Conservation (phyloP, 176 grass and related monocot species). For the Pontederia crassipes region DNA sequence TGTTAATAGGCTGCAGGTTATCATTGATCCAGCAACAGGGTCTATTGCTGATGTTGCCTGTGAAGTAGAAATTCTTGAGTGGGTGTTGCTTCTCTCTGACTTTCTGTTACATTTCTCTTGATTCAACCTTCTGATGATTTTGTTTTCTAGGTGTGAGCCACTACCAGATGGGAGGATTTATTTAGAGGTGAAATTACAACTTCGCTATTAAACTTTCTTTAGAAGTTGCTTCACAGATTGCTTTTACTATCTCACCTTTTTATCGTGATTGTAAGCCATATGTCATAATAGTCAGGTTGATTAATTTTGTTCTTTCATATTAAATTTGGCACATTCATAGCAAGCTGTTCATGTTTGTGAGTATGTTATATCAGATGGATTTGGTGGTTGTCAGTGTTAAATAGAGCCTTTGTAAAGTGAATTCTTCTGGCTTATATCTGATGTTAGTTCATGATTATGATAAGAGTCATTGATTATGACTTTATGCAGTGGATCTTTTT, state of each 20-base stretch:
- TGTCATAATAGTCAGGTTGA: too few relatives aligned
- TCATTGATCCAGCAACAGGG: conserved; percentile 78
- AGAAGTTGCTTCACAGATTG: conserved; percentile 3
- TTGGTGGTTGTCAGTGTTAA: too few relatives aligned
- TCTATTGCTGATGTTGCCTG: conserved; percentile 84
- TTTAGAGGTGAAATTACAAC: conserved; percentile 50
- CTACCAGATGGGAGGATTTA: conserved; percentile 95
- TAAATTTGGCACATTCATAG: too few relatives aligned
- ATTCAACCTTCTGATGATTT: conserved; percentile 19
- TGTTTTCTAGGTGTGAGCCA: conserved; percentile 65
- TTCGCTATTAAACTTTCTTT: conserved; percentile 3
- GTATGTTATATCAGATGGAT: too few relatives aligned
- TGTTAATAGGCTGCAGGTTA: conserved; percentile 48
- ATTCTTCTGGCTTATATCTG: too few relatives aligned
- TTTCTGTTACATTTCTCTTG: conserved; percentile 19
- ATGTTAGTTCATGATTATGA: too few relatives aligned
- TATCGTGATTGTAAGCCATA: background rate
- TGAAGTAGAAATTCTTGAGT: conserved; percentile 99
- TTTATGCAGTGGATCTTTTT: too few relatives aligned
- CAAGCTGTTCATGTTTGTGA: too few relatives aligned
- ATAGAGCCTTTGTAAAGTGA: too few relatives aligned
- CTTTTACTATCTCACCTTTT: background rate
- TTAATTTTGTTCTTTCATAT: too few relatives aligned
- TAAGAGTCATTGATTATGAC: too few relatives aligned
- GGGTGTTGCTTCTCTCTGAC: conserved; percentile 28